Percentiles rank a stretch among this genome's conserved stretches.
Conservation (phyloP, 768 basidiomycete species). For the Leccinum aurantiacum region DNA sequence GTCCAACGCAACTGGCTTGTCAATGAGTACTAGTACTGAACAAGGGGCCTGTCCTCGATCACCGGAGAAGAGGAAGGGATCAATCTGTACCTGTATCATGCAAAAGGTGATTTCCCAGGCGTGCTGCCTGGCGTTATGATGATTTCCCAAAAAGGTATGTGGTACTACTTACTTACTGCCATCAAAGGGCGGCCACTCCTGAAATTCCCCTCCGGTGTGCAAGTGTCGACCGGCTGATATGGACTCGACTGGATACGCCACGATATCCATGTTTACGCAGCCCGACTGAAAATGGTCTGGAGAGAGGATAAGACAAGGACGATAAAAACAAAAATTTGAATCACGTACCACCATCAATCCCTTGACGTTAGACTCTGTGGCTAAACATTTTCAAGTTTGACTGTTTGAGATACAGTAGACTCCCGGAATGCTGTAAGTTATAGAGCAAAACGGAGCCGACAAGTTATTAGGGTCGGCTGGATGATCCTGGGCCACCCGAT, state of each 20-base stretch:
- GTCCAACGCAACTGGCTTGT: neutral
- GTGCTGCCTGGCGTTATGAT: neutral
- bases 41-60: neutral
- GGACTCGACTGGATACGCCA: neutral
- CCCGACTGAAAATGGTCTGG: neutral
- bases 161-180: neutral
- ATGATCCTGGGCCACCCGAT: neutral
- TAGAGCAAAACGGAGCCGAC: neutral
- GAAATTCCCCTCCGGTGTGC: neutral
- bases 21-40: neutral
- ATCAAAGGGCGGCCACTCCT: neutral
- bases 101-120: neutral
- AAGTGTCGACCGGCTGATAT: neutral
- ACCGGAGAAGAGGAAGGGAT: neutral
- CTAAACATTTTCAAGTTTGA: neutral
- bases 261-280: neutral
- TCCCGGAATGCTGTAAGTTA: neutral
- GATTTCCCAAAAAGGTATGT: neutral
- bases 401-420: neutral
- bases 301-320: neutral
- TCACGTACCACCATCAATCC: neutral
- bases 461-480: neutral
- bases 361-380: neutral
- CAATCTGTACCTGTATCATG: neutral
- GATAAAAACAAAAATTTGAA: neutral